These are phyloP conservation scores for Fragilariopsis cylindrus DNA, from an alignment of 108 stramenopile species.

Conservation along the genomic window DNA sequence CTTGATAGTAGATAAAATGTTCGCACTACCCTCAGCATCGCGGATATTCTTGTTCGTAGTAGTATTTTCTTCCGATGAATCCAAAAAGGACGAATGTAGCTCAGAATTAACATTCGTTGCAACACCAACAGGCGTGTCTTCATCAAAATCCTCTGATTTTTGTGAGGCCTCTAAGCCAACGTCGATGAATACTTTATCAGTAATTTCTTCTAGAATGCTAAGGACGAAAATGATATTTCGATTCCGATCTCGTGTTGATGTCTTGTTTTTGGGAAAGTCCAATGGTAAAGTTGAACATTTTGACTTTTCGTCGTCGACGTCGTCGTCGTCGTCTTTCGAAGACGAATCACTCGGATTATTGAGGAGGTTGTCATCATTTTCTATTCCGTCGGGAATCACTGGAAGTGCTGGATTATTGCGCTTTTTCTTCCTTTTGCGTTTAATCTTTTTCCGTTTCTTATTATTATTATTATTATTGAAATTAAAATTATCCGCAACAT, in stretches of 20 bases:
- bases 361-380: not conserved
- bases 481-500: constrained; percentile 15
- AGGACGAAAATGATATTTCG: constrained; percentile 54
- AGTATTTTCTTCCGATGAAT: too few relatives aligned
- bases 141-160: not conserved
- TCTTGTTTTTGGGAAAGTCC: constrained; percentile 36
- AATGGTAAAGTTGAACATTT: not conserved
- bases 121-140: not conserved
- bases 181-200: constrained; percentile 45
- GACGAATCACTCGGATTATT: not conserved
- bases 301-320: not conserved
- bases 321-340: not conserved
- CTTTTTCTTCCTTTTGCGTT: constrained; percentile 40
- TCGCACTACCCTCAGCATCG: too few relatives aligned
- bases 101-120: too few relatives aligned
- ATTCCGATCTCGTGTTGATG: constrained; percentile 35
- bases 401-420: constrained; percentile 5
- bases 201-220: constrained; percentile 49
- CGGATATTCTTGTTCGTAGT: too few relatives aligned
- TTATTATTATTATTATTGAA: not conserved
- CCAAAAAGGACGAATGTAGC: too few relatives aligned
- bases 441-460: constrained; percentile 39
- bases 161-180: constrained; percentile 48
- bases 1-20: too few relatives aligned
- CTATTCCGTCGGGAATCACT: not conserved